Conservation (phyloP, 257 asterid genomes). For the Solanum chaucha region DNA sequence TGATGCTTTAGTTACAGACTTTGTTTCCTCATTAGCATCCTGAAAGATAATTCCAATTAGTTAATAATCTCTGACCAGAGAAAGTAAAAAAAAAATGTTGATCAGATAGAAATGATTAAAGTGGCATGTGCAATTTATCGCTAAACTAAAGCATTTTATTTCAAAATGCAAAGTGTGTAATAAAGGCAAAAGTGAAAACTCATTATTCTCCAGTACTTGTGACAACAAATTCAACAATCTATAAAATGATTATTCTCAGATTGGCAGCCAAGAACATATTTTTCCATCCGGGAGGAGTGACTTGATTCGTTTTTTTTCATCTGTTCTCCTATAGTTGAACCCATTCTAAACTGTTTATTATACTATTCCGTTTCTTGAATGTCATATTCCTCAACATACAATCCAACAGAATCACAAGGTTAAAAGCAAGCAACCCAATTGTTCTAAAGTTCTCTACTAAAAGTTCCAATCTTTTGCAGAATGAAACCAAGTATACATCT, state of each 20-base stretch:
- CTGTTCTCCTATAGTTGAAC: background rate
- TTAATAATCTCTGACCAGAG: background rate
- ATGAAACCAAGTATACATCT: background rate
- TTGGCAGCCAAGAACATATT: background rate
- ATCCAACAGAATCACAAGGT: background rate
- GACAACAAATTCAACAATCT: background rate
- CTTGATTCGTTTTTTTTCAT: too few relatives aligned
- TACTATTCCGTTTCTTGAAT: background rate
- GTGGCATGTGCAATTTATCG: background rate
- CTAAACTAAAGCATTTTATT: background rate
- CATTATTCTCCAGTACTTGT: background rate
- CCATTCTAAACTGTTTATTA: background rate
- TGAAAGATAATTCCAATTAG: slow-evolving; percentile 5
- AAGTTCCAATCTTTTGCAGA: background rate
- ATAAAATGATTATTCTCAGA: background rate
- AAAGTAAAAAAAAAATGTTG: background rate
- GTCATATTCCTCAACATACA: background rate
- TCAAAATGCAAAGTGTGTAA: background rate
- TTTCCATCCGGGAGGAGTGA: background rate
- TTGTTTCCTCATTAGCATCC: slow-evolving; percentile 88
- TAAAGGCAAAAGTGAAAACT: background rate
- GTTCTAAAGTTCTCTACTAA: background rate
- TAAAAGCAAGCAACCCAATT: background rate
- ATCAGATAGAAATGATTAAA: background rate
- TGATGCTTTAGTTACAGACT: slow-evolving; percentile 77